Percentiles rank a stretch among this genome's conserved stretches.
Evolutionary conservation across 2,329 filamentous ascomycete genomes (phyloP).

Genomic region (Epichloe elymi): DNA sequence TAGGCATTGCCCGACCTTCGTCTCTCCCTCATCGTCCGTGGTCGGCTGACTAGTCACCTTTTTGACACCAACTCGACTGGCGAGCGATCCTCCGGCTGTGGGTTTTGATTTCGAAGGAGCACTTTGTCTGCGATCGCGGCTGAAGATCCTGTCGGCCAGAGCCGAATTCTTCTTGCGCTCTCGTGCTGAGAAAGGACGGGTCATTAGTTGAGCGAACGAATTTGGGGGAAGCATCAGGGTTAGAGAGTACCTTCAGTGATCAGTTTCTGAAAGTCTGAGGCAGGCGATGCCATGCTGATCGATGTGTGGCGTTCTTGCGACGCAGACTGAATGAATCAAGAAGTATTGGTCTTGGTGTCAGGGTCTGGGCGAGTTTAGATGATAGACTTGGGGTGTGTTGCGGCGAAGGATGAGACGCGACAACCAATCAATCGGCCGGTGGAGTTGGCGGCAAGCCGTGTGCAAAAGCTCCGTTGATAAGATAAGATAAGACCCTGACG

Average conservation of each 20-base stretch:
- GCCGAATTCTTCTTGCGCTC: slow-evolving; percentile 58
- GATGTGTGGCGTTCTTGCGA: neutral
- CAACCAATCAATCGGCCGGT: slow-evolving; percentile 1
- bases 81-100: slow-evolving; percentile 41
- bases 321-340: neutral
- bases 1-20: neutral
- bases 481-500: slow-evolving; percentile 3
- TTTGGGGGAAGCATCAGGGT: neutral
- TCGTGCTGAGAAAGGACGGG: slow-evolving; percentile 32
- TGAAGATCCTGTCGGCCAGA: slow-evolving; percentile 61
- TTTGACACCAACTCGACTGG: slow-evolving; percentile 59
- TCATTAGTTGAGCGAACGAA: neutral
- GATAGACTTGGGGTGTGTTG: no score
- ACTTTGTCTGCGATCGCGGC: slow-evolving; percentile 44
- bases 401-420: neutral
- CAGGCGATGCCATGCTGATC: slow-evolving; percentile 27
- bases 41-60: slow-evolving; percentile 38
- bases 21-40: neutral
- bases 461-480: slow-evolving; percentile 39
- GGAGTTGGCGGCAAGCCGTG: slow-evolving; percentile 15
- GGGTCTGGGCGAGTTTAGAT: neutral
- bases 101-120: slow-evolving; percentile 37
- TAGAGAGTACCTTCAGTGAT: slow-evolving; percentile 33
- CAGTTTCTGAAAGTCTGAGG: slow-evolving; percentile 40
- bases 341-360: neutral